Evolutionary conservation across 225 moss, liverwort and hornwort genomes (phyloP).

Genomic region (Marchantia polymorpha): DNA sequence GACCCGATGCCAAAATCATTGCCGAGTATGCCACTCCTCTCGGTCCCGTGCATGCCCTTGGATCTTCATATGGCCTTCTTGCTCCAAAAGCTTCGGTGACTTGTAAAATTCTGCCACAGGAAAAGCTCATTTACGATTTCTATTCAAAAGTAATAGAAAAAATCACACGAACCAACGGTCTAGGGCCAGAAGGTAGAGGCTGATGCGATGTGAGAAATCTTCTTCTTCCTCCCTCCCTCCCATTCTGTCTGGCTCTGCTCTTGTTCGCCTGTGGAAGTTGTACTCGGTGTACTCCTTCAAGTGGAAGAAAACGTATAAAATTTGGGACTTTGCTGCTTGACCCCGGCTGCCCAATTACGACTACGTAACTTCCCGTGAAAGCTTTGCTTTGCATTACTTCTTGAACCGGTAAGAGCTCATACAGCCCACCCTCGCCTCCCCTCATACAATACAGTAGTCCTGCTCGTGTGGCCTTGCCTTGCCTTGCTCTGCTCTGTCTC

Average conservation of each 20-base stretch:
- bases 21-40: not conserved
- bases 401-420: not conserved
- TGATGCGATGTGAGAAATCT: not conserved
- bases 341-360: not conserved
- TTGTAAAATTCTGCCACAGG: not conserved
- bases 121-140: not conserved
- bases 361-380: not conserved
- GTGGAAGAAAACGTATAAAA: not conserved
- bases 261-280: not conserved
- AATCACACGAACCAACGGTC: not conserved
- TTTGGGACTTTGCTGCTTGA: not conserved
- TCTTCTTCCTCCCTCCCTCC: too few relatives aligned
- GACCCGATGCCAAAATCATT: not conserved
- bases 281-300: not conserved
- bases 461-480: too few relatives aligned
- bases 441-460: not conserved
- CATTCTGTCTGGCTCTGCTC: not conserved
- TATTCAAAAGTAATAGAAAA: not conserved
- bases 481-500: not conserved
- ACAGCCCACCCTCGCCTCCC: not conserved
- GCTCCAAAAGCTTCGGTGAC: not conserved
- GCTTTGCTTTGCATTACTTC: not conserved
- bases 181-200: not conserved
- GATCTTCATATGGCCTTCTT: not conserved
- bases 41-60: not conserved